A percentile compares a stretch with the other conserved stretches of the same genome.
Conservation (phyloP, 1,284 basidiomycete species). For the Inonotus hispidus region DNA sequence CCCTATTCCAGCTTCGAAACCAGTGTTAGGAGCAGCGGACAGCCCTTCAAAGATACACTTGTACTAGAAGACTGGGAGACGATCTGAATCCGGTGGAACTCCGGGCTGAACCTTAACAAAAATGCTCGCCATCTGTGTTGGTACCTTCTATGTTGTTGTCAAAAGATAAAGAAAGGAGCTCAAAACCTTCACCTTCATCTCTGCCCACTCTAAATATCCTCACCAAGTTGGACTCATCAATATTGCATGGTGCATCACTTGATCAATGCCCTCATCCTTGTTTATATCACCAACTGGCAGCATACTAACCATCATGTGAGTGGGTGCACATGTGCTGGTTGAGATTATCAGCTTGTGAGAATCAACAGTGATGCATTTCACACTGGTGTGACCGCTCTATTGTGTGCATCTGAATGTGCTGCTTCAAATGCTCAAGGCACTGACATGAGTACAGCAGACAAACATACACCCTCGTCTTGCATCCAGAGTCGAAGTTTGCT, state of each 20-base stretch:
- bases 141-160: too few species aligned
- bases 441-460: slow-evolving; percentile 80
- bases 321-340: slow-evolving; percentile 81
- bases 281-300: slow-evolving; percentile 27
- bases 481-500: slow-evolving; percentile 15
- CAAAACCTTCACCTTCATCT: too few species aligned
- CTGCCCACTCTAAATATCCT: too few species aligned
- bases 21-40: too few species aligned
- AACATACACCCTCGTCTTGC: slow-evolving; percentile 60
- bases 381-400: slow-evolving; percentile 81
- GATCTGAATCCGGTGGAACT: too few species aligned
- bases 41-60: too few species aligned
- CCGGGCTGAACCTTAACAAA: too few species aligned
- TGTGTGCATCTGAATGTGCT: slow-evolving; percentile 86
- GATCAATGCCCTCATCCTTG: slow-evolving; percentile 27
- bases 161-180: too few species aligned
- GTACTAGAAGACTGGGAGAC: too few species aligned
- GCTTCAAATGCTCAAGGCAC: slow-evolving; percentile 79
- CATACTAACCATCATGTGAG: slow-evolving; percentile 37
- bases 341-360: slow-evolving; percentile 82
- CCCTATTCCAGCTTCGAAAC: too few species aligned
- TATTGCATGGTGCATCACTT: slow-evolving; percentile 42
- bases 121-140: too few species aligned
- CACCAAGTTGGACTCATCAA: too few species aligned
- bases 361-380: slow-evolving; percentile 66